Evolutionary conservation across 805 yeast species (phyloP), one percentile per base, ranked within the genome.

Genomic region (Kuraishia capsulata): DNA sequence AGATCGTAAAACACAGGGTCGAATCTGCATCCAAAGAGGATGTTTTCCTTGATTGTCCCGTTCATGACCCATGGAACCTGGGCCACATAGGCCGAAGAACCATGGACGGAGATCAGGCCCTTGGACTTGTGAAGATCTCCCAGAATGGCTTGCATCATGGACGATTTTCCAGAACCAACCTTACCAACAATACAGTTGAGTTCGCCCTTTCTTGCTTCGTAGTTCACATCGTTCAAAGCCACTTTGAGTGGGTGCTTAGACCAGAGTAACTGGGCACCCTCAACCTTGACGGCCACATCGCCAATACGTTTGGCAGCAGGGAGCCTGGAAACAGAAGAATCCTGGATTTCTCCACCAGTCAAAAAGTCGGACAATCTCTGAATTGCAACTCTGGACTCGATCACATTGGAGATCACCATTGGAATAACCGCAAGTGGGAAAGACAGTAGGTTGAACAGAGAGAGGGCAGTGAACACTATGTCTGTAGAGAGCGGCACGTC

Each of bases 1-100:
- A 71, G 69, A 21, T 81, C 76, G 59, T 89, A 89, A 50, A 87
- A 87, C 5, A 67, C 78, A 14, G 84, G 74, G 53, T 89, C 96
- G 52, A 66, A 82, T 49, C 69, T 78, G 55, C 81, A 85, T 29
- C 97, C 97, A 59, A 89, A 89, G 43, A 85, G 57, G 52, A 89
- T 82, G 53, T 89, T 89, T 25, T 89, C 96, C 51, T 76, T 81
- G 19, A 89, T 89, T 8, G 89, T 68, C 28, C 94, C 96, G 53
- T 89, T 89, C 83, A 84, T 86, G 45, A 89, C 86, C 97, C 97
- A 89, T 2, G 97, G 89, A 28, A 81, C 78, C 61, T 89, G 97
- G 2, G 95, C 79, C 31, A 83, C 95, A 57, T 89, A 90, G 0
- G 97, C 97, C 26, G 85, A 67, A 35, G 73, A 68, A 31, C 97